A percentile compares a stretch with the other conserved stretches of the same genome.
phyloP scores from a whole-genome alignment of 2,329 filamentous ascomycete species.

The Cephalotrichum gorgonifer region DNA sequence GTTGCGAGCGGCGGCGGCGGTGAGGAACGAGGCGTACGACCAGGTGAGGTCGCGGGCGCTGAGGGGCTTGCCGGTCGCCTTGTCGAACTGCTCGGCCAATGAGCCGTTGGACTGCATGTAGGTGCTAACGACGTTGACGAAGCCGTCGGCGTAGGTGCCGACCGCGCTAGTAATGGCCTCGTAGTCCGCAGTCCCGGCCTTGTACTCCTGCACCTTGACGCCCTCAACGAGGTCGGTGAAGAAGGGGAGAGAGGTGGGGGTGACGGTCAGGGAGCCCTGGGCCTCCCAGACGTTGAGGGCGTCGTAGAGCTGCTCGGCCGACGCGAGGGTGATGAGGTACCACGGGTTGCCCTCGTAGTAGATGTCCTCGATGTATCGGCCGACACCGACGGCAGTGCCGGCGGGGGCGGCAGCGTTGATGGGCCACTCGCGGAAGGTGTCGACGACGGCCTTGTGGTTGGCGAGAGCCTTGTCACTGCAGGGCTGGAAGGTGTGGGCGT shows the following conservation, averaged over 20 bases:
- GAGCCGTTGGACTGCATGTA: slow-evolving; percentile 55
- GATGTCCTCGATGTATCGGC: slow-evolving; percentile 60
- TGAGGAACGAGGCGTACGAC: slow-evolving; percentile 63
- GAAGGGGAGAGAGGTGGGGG: slow-evolving; percentile 55
- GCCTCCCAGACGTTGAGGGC: slow-evolving; percentile 62
- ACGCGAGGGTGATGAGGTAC: slow-evolving; percentile 67
- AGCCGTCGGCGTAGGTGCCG: slow-evolving; percentile 52
- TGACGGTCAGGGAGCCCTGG: slow-evolving; percentile 53
- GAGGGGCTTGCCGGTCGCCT: slow-evolving; percentile 38
- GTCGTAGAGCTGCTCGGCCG: slow-evolving; percentile 72
- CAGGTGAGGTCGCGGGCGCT: slow-evolving; percentile 61
- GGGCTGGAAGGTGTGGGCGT: slow-evolving; percentile 66
- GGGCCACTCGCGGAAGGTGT: slow-evolving; percentile 63
- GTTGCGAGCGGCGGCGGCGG: slow-evolving; percentile 46
- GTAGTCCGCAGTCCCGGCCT: slow-evolving; percentile 34
- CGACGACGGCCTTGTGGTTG: slow-evolving; percentile 66
- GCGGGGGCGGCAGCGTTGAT: slow-evolving; percentile 57
- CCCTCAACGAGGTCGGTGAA: slow-evolving; percentile 56
- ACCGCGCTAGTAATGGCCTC: slow-evolving; percentile 43
- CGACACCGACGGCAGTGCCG: slow-evolving; percentile 50
- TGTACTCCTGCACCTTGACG: slow-evolving; percentile 53
- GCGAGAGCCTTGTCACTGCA: slow-evolving; percentile 59
- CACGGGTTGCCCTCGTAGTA: slow-evolving; percentile 77
- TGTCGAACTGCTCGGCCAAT: slow-evolving; percentile 57
- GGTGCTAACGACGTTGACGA: slow-evolving; percentile 48